Base-by-base conservation (phyloP, 805 yeast genomes). In the Ascoidea rubescens region DNA sequence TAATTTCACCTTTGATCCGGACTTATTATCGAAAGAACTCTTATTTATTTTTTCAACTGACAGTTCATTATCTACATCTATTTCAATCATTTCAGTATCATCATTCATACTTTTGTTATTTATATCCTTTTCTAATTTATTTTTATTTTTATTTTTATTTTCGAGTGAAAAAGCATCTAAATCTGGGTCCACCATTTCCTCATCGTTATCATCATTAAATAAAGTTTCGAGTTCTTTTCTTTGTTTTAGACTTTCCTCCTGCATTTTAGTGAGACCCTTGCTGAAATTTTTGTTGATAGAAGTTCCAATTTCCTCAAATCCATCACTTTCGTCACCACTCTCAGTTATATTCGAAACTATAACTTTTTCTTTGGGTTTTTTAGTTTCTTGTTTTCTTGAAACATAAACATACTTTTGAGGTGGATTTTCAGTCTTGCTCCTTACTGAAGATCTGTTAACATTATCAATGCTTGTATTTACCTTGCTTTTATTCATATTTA, bases 1-100 rank as follows among this genome's bases (percentile, higher is more conserved):
- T 48, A n/a, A 45, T 47, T 46, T 48, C 49, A 17, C 48, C 52
- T 46, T 49, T 1, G 53, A 21, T 44, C 52, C 53, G 55, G 17
- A 57, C 54, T 48, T 62, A 66, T n/a, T 67, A 61, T 50, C 73
- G 59, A 70, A 69, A 55, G 69, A 69, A 4, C 71, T 64, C 12
- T 58, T 56, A 0, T 69, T 57, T 2, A 67, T 57, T 50, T 64
- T 63, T 2, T 71, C 70, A 14, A 63, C 62, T 54, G 64, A 66
- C 28, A 75, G 56, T 56, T 80, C 61, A 53, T 70, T 63, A n/a
- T n/a, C n/a, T n/a, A n/a, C n/a, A n/a, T n/a, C n/a, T n/a, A n/a
- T n/a, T n/a, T n/a, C n/a, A 5, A 65, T 62, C 7, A 54, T 59
- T 8, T 59, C 59, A 1, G 59, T 53, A 44, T 55, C 56, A 30